phyloP scores from a whole-genome alignment of 306 rosid species.

The Chamaecrista fasciculata region DNA sequence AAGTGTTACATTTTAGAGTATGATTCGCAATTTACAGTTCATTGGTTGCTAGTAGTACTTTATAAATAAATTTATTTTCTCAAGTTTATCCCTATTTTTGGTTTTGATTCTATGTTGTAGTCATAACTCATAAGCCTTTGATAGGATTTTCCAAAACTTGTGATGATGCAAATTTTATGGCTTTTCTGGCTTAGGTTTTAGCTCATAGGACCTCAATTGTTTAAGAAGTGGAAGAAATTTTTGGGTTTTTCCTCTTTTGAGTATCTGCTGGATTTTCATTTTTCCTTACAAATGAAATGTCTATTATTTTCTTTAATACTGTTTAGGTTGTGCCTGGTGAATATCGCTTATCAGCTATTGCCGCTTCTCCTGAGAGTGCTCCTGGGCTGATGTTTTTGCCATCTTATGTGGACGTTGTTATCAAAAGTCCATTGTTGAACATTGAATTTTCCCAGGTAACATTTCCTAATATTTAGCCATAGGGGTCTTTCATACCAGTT shows the following conservation, averaged over 20 bases:
- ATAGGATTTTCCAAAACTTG: slow-evolving; percentile 13
- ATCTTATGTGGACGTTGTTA: slow-evolving; percentile 66
- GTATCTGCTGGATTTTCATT: slow-evolving; percentile 22
- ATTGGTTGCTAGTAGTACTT: slow-evolving; percentile 12
- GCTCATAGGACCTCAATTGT: background rate
- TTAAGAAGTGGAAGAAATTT: slow-evolving; percentile 8
- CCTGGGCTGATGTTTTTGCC: slow-evolving; percentile 90
- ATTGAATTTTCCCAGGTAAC: slow-evolving; percentile 87
- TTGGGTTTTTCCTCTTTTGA: slow-evolving; percentile 1
- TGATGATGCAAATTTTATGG: background rate
- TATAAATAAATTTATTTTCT: slow-evolving; percentile 13
- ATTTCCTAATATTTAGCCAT: slow-evolving; percentile 12
- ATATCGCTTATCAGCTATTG: slow-evolving; percentile 89
- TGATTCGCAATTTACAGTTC: slow-evolving; percentile 5
- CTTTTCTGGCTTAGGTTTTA: background rate
- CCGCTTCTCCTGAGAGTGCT: slow-evolving; percentile 68
- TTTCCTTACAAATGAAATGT: background rate
- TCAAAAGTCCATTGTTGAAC: slow-evolving; percentile 72
- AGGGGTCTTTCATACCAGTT: background rate
- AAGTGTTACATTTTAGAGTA: slow-evolving; percentile 12
- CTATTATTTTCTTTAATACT: slow-evolving; percentile 19
- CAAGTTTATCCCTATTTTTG: slow-evolving; percentile 15
- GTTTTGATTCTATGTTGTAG: background rate
- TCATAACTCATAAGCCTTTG: slow-evolving; percentile 14
- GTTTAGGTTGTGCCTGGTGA: slow-evolving; percentile 86